Evolutionary conservation across 768 basidiomycete genomes (phyloP).

Genomic region (Mycena polygramma): DNA sequence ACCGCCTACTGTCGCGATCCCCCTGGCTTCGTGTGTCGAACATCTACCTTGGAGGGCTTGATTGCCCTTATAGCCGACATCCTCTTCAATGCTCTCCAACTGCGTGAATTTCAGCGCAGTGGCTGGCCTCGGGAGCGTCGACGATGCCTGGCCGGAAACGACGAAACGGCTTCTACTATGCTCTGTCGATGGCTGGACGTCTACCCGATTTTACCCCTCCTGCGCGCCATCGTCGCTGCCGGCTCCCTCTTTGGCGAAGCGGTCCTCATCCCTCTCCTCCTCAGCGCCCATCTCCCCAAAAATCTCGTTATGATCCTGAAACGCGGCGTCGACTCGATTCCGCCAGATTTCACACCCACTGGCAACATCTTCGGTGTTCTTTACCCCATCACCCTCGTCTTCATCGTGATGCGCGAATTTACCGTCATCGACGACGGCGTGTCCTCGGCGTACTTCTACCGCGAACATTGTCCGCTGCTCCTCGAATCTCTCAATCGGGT

Average conservation of each 20-base stretch:
- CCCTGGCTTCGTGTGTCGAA: conserved; percentile 14
- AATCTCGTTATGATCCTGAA: conserved; percentile 32
- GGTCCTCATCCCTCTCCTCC: conserved; percentile 29
- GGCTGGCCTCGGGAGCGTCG: conserved; percentile 20
- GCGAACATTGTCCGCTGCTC: conserved; percentile 28
- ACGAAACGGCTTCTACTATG: conserved; percentile 26
- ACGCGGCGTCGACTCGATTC: conserved; percentile 28
- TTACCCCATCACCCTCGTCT: conserved; percentile 31
- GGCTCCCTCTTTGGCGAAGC: conserved; percentile 13
- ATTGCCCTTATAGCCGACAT: conserved; percentile 27
- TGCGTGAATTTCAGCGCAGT: not conserved
- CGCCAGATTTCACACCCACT: conserved; percentile 11
- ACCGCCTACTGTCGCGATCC: conserved; percentile 29
- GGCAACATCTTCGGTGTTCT: conserved; percentile 17
- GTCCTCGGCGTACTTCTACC: conserved; percentile 31
- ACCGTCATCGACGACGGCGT: conserved; percentile 24
- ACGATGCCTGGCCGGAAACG: conserved; percentile 21
- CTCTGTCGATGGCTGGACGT: conserved; percentile 31
- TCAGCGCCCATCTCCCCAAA: conserved; percentile 32
- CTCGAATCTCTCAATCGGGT: conserved; percentile 27
- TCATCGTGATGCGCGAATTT: conserved; percentile 12
- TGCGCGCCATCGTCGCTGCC: conserved; percentile 26
- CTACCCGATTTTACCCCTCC: conserved; percentile 27
- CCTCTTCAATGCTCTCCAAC: conserved; percentile 21
- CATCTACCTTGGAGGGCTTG: conserved; percentile 19